phyloP scores from a whole-genome alignment of 345 rosid species.

The Excoecaria agallocha region DNA sequence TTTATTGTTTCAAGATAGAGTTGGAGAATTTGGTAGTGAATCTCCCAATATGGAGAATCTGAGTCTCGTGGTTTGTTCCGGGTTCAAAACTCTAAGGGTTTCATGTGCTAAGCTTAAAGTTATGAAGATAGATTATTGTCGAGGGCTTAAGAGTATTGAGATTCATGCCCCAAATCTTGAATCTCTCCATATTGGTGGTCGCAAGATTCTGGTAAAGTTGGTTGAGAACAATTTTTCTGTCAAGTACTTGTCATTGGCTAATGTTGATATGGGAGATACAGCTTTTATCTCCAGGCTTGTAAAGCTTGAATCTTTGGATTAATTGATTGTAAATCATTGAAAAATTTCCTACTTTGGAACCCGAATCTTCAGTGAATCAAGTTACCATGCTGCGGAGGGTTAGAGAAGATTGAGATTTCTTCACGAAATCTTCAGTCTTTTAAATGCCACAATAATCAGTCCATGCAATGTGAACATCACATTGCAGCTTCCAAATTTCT shows the following conservation, averaged over 20 bases:
- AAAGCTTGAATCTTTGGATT: neutral
- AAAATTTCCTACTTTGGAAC: neutral
- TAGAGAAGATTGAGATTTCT: neutral
- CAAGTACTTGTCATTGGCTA: neutral
- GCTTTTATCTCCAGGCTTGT: neutral
- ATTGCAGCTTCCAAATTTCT: too few species aligned
- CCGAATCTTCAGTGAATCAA: neutral
- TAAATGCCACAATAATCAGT: too few species aligned
- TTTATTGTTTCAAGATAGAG: conserved; percentile 9
- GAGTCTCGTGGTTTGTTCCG: neutral
- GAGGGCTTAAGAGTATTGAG: neutral
- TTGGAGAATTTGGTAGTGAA: neutral
- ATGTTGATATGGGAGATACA: neutral
- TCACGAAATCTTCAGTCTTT: too few species aligned
- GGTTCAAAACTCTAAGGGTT: neutral
- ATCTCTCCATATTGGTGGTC: neutral
- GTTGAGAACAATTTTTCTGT: neutral
- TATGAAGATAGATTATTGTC: neutral
- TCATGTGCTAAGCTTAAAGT: neutral
- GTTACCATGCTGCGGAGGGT: neutral
- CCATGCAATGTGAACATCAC: too few species aligned
- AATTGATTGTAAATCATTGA: neutral
- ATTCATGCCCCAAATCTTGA: neutral
- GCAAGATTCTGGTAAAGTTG: too few species aligned
- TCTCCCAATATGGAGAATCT: neutral